These are phyloP conservation scores for Panicum virgatum DNA, from an alignment of 202 grass and related monocot genomes.

Conservation along the genomic window DNA sequence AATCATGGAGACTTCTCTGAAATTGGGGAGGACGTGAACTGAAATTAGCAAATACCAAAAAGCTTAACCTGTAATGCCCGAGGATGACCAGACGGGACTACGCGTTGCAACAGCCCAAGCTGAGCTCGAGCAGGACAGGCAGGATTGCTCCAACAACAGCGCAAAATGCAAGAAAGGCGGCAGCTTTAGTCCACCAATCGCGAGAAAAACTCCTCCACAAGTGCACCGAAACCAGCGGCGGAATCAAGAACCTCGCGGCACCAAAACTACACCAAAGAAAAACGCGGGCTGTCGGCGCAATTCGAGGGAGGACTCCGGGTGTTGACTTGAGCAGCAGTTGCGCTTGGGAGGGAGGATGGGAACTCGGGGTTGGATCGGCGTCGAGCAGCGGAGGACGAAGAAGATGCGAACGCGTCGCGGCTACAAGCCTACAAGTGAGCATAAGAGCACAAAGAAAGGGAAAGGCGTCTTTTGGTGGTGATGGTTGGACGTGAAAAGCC, in stretches of 20 bases:
- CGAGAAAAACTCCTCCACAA: no score
- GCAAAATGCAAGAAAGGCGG: slow-evolving; percentile 16
- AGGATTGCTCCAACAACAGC: slow-evolving; percentile 12
- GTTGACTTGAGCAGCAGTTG: slow-evolving; percentile 16
- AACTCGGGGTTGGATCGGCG: slow-evolving; percentile 20
- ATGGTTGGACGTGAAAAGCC: slow-evolving; percentile 53
- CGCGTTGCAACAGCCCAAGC: neutral
- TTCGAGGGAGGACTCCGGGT: neutral
- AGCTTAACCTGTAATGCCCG: slow-evolving; percentile 7
- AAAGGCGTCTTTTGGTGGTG: slow-evolving; percentile 29
- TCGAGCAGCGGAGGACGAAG: neutral
- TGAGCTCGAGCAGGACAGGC: neutral
- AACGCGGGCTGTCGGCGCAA: neutral
- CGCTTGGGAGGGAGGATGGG: neutral
- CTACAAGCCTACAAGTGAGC: slow-evolving; percentile 31
- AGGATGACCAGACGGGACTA: no score
- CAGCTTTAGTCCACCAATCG: slow-evolving; percentile 7
- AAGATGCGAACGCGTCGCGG: neutral
- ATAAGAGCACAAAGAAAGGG: no score
- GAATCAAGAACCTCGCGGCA: neutral
- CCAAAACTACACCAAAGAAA: neutral
- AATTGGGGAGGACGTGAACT: neutral
- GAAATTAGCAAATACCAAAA: neutral
- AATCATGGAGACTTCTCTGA: neutral
- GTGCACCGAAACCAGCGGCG: neutral